Evolutionary conservation across 2,329 filamentous ascomycete genomes (phyloP).

Genomic region (Ophiostoma perfectum): DNA sequence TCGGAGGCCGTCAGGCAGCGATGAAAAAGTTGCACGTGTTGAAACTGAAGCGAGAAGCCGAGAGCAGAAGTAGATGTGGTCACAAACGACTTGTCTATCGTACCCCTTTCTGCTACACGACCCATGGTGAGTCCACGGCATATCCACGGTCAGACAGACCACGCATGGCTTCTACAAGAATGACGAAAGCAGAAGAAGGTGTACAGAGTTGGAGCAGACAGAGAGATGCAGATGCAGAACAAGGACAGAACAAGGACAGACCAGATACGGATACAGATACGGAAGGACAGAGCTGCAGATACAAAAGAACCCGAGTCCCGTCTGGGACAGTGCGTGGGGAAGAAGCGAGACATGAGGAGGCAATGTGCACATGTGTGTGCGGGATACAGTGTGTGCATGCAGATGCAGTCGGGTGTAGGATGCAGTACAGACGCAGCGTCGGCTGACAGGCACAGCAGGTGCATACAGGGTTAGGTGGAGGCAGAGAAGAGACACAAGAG

Average conservation of each 20-base stretch:
- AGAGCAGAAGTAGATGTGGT: neutral
- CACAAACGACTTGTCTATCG: too few relatives aligned
- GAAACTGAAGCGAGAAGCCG: neutral
- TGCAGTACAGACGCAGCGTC: too few relatives aligned
- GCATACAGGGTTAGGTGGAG: neutral
- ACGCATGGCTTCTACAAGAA: neutral
- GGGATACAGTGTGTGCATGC: neutral
- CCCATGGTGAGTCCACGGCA: too few relatives aligned
- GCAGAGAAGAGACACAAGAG: neutral
- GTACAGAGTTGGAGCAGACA: neutral
- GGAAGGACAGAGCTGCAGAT: neutral
- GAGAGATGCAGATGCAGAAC: too few relatives aligned
- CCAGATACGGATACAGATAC: neutral
- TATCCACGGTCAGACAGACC: too few relatives aligned
- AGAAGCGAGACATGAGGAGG: conserved; percentile 1
- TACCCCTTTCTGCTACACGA: too few relatives aligned
- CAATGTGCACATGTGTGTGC: neutral
- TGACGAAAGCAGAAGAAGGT: neutral
- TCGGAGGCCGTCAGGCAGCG: conserved; percentile 11
- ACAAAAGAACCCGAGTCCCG: neutral
- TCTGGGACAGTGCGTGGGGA: neutral
- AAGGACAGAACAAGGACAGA: neutral
- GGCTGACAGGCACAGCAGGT: neutral
- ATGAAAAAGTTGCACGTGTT: too few relatives aligned
- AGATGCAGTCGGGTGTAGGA: too few relatives aligned